Evolutionary conservation across 371 early-diverging fungal species (phyloP).

Genomic region (Fennellomyces sp.): DNA sequence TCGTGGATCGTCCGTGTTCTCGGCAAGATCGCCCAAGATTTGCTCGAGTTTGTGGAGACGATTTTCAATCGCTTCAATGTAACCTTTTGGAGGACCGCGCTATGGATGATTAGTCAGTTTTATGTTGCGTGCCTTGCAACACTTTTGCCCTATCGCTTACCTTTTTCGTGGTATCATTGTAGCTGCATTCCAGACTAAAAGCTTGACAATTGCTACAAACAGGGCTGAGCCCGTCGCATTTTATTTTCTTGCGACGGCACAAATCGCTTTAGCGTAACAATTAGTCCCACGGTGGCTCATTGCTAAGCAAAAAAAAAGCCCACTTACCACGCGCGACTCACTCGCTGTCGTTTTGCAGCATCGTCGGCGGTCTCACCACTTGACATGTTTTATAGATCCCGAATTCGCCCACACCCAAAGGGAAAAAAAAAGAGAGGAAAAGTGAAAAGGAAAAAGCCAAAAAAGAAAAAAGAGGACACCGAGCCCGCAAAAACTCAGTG

Average conservation of each 20-base stretch:
- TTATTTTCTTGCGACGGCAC: slow-evolving; percentile 70
- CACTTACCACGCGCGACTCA: slow-evolving; percentile 27
- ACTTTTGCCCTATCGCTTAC: slow-evolving; percentile 25
- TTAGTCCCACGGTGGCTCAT: slow-evolving; percentile 1
- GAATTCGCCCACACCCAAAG: slow-evolving; percentile 1
- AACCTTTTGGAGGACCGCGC: slow-evolving; percentile 76
- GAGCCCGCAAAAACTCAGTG: neutral
- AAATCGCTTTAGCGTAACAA: slow-evolving; percentile 40
- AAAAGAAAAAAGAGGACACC: neutral
- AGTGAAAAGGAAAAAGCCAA: neutral
- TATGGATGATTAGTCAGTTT: slow-evolving; percentile 16
- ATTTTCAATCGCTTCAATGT: slow-evolving; percentile 75
- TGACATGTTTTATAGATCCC: slow-evolving; percentile 1
- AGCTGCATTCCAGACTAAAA: slow-evolving; percentile 41
- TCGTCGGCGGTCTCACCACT: slow-evolving; percentile 11
- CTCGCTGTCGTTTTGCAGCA: slow-evolving; percentile 17
- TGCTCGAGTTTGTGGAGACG: slow-evolving; percentile 66
- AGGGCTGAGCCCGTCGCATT: slow-evolving; percentile 61
- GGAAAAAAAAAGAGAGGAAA: neutral
- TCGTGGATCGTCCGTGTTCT: slow-evolving; percentile 52
- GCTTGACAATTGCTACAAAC: slow-evolving; percentile 56
- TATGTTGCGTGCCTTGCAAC: neutral
- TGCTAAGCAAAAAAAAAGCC: neutral
- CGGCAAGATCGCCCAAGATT: slow-evolving; percentile 56
- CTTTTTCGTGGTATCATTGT: slow-evolving; percentile 50